Conservation (phyloP, 2,329 filamentous ascomycete species). For the Phyllosticta capitalensis region DNA sequence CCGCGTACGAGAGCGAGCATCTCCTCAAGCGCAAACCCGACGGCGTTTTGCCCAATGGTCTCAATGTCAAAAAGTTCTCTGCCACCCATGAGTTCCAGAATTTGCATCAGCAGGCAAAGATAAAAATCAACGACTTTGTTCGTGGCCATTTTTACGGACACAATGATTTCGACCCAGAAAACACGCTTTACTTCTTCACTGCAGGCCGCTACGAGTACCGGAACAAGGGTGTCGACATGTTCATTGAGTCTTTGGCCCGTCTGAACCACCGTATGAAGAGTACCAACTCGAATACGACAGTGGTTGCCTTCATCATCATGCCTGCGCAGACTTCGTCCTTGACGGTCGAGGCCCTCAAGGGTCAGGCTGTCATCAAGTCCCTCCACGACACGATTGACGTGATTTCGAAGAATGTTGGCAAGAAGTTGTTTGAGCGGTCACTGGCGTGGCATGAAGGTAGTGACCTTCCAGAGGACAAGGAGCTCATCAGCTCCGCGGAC, state of each 20-base stretch:
- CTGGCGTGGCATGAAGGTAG: constrained; percentile 94
- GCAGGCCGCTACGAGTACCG: constrained; percentile 94
- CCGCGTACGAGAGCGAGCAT: constrained; percentile 96
- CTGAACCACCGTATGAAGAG: constrained; percentile 88
- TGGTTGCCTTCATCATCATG: constrained; percentile 98
- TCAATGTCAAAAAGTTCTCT: constrained; percentile 98
- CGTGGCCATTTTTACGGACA: constrained; percentile 97
- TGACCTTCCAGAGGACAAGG: constrained; percentile 90
- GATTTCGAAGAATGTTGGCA: constrained; percentile 86
- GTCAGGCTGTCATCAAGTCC: constrained; percentile 95
- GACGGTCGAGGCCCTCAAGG: constrained; percentile 90
- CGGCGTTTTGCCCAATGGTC: constrained; percentile 87
- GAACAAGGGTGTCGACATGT: constrained; percentile 99
- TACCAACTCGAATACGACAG: constrained; percentile 77
- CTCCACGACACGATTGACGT: constrained; percentile 85
- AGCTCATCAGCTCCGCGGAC: constrained; percentile 84
- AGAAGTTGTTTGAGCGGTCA: constrained; percentile 88
- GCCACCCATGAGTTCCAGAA: constrained; percentile 99
- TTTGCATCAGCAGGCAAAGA: constrained; percentile 88
- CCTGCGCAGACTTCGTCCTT: constrained; percentile 91
- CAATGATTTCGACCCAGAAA: constrained; percentile 93
- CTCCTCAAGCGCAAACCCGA: constrained; percentile 95
- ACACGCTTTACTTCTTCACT: constrained; percentile 96
- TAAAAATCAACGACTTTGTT: constrained; percentile 97
- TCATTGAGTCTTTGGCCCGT: constrained; percentile 90